Evolutionary conservation across 1,284 basidiomycete species (phyloP).

Genomic region (Leccinum griseonigrum): DNA sequence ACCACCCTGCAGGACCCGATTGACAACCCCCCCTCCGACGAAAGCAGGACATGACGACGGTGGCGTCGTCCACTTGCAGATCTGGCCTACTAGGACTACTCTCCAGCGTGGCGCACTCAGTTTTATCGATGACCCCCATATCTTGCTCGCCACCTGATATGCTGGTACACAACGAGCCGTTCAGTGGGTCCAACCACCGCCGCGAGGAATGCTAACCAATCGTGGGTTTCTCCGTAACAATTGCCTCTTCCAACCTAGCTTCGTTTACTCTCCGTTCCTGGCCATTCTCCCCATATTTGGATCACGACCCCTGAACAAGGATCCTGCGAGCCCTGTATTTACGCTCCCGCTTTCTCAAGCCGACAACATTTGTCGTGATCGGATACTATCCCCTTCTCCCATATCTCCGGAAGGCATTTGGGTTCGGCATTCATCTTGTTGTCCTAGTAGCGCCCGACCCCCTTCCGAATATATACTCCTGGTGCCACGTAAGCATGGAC

Average conservation of each 20-base stretch:
- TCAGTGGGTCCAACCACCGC: not conserved
- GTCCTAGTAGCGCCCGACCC: not conserved
- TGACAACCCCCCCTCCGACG: not conserved
- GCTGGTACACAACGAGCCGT: not conserved
- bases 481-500: conserved; percentile 2
- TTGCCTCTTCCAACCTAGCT: conserved; percentile 6
- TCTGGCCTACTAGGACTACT: not conserved
- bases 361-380: conserved; percentile 1
- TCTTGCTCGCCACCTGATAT: conserved; percentile 2
- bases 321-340: not conserved
- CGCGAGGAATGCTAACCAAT: not conserved
- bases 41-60: conserved; percentile 7
- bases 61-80: conserved; percentile 1
- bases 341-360: not conserved
- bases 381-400: not conserved
- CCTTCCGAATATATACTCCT: not conserved
- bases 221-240: conserved; percentile 4
- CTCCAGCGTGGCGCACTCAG: conserved; percentile 12
- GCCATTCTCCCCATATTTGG: not conserved
- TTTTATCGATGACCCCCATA: not conserved
- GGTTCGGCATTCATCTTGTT: not conserved
- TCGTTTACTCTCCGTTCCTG: conserved; percentile 7
- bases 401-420: not conserved
- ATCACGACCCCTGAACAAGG: conserved; percentile 4
- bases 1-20: conserved; percentile 3